Base-by-base conservation (phyloP, 306 rosid species). In the Malus sieversii region DNA sequence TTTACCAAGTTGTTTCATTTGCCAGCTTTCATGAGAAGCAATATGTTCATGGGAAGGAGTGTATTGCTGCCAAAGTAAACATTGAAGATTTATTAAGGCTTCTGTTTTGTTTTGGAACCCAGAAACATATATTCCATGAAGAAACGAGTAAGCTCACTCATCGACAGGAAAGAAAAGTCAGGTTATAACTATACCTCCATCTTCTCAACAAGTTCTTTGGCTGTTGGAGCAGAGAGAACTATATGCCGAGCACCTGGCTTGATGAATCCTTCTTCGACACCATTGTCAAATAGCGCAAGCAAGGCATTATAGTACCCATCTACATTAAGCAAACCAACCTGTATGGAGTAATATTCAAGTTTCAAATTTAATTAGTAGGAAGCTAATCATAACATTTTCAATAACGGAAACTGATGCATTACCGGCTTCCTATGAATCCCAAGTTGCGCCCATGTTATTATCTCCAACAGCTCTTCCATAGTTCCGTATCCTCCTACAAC, bases 401-500 rank as follows among this genome's bases (percentile, higher is more conserved):
- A 58, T 6, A 55, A 69, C 42, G 44, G 79, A 75, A 74, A 60
- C 29, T 38, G 64, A 70, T 10, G 66, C 23, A 59, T 80, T 83
- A 93, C 98, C 69, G 98, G 91, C 72, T 93, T 93, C 81, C 83
- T 89, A 76, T 93, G 98, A 85, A 93, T 93, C 70, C 97, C 98
- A 38, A 93, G 96, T 69, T 93, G 98, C 63, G 96, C 90, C 98
- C 98, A 91, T 46, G 98, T 91, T 83, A 93, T 93, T 92, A 93
- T 90, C 87, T 91, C 97, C 88, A 93, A 65, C 72, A 88, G 86
- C 84, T 93, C 98, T 81, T 93, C 98, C 98, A 93, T 89, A 25
- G 98, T 93, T 84, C 98, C 98, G 82, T 93, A 93, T 74, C 98
- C 98, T 88, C 98, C 98, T 93, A 69, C 51, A 61, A 51, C 76